Conservation (phyloP, 2,329 filamentous ascomycete species). For the Aspergillus brunneoviolaceus region DNA sequence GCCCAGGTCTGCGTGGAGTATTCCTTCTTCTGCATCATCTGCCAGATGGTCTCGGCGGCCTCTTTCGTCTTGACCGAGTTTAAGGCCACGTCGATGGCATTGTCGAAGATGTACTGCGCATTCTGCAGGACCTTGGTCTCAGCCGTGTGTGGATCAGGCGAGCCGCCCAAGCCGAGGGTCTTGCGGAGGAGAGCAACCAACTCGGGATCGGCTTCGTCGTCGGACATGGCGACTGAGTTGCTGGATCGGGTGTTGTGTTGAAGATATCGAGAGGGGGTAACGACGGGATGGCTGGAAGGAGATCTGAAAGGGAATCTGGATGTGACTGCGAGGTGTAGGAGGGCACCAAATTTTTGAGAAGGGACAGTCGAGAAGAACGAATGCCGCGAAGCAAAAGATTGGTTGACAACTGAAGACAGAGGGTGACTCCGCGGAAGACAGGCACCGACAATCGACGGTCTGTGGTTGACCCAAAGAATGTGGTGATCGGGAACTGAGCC, state of each 20-base stretch:
- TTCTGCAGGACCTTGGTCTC: slow-evolving; percentile 80
- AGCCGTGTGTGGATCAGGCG: slow-evolving; percentile 56
- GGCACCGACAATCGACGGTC: slow-evolving; percentile 13
- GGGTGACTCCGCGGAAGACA: slow-evolving; percentile 10
- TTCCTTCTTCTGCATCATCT: slow-evolving; percentile 75
- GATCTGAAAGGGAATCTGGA: not conserved
- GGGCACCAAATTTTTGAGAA: not conserved
- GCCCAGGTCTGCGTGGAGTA: slow-evolving; percentile 88
- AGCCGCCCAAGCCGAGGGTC: slow-evolving; percentile 65
- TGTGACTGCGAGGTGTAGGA: not conserved
- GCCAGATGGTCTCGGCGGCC: slow-evolving; percentile 76
- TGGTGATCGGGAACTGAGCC: not conserved
- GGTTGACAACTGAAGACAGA: slow-evolving; percentile 4
- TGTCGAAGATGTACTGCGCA: slow-evolving; percentile 85
- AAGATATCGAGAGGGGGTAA: not conserved
- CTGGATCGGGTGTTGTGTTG: not conserved
- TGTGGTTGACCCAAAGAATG: slow-evolving; percentile 17
- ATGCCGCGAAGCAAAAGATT: not conserved
- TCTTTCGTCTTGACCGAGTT: slow-evolving; percentile 78
- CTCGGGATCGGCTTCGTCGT: slow-evolving; percentile 87
- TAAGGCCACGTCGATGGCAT: slow-evolving; percentile 87
- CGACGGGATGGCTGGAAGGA: not conserved
- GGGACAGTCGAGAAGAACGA: not conserved
- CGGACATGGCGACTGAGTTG: slow-evolving; percentile 63
- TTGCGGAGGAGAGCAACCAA: slow-evolving; percentile 82